A percentile compares a stretch with the other conserved stretches of the same genome.
phyloP scores from a whole-genome alignment of 1,284 basidiomycete genomes.

The Ceratobasidium sp. region DNA sequence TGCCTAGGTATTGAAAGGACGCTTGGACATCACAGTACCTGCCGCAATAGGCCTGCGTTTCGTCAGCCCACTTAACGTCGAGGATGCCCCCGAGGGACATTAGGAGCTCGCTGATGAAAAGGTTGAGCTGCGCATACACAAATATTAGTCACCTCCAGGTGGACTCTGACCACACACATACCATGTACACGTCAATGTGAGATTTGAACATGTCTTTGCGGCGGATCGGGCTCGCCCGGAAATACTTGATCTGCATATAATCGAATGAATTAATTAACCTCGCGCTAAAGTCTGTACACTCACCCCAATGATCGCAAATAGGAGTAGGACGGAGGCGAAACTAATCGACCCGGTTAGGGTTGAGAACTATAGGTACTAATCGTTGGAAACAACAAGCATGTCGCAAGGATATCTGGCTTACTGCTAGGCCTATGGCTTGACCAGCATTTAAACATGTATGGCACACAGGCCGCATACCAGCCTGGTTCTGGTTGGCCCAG shows the following conservation, averaged over 20 bases:
- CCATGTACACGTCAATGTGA: conserved; percentile 47
- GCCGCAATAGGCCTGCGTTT: conserved; percentile 44
- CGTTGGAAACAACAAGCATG: not conserved
- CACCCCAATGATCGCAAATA: conserved; percentile 10
- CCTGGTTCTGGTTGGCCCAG: not conserved
- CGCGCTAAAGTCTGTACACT: not conserved
- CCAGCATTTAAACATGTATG: conserved; percentile 16
- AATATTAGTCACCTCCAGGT: not conserved
- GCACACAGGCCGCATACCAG: conserved; percentile 1
- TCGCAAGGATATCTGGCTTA: not conserved
- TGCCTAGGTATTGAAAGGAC: conserved; percentile 44
- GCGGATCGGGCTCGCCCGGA: not conserved
- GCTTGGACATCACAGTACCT: conserved; percentile 47
- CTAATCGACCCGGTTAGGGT: conserved; percentile 18
- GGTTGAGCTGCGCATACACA: conserved; percentile 29
- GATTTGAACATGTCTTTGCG: conserved; percentile 20
- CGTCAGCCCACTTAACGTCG: conserved; percentile 46
- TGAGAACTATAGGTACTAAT: not conserved
- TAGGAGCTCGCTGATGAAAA: conserved; percentile 47
- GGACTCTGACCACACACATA: not conserved
- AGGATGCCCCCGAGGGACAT: conserved; percentile 46
- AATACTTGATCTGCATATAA: conserved; percentile 16
- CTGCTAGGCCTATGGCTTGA: conserved; percentile 28
- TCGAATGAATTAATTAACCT: not conserved
- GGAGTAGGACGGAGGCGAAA: not conserved